phyloP scores from a whole-genome alignment of 768 basidiomycete species.

The Zangia roseola region DNA sequence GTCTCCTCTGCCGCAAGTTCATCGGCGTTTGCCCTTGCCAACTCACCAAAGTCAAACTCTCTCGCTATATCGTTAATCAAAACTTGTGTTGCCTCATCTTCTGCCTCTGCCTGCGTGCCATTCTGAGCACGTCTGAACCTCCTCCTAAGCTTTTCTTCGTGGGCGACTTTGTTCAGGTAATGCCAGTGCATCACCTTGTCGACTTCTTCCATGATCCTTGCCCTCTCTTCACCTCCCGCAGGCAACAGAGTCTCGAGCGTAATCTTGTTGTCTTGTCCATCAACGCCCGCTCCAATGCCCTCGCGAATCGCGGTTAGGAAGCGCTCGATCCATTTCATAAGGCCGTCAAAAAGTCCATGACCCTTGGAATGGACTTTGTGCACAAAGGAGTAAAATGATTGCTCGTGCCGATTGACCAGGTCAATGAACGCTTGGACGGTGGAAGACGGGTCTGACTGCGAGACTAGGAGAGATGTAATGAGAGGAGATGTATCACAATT shows the following conservation, averaged over 20 bases:
- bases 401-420: constrained; percentile 91
- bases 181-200: constrained; percentile 91
- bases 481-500: neutral
- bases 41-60: constrained; percentile 79
- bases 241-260: constrained; percentile 91
- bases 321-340: constrained; percentile 97
- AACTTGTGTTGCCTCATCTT: constrained; percentile 76
- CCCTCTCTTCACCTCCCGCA: constrained; percentile 74
- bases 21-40: constrained; percentile 73
- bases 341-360: constrained; percentile 85
- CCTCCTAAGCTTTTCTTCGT: constrained; percentile 88
- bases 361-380: constrained; percentile 99
- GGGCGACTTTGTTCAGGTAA: constrained; percentile 88
- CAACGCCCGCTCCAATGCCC: constrained; percentile 58
- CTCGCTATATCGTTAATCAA: constrained; percentile 79
- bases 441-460: constrained; percentile 75
- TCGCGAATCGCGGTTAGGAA: constrained; percentile 90
- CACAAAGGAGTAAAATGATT: constrained; percentile 94
- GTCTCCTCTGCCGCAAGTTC: constrained; percentile 78
- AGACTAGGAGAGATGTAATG: constrained; percentile 46
- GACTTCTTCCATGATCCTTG: constrained; percentile 76
- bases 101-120: constrained; percentile 48
- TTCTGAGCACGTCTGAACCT: constrained; percentile 68
- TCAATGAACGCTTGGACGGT: constrained; percentile 94
- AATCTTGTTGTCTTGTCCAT: constrained; percentile 35